Evolutionary conservation across 805 yeast species (phyloP).

Genomic region (Metschnikowia orientalis): DNA sequence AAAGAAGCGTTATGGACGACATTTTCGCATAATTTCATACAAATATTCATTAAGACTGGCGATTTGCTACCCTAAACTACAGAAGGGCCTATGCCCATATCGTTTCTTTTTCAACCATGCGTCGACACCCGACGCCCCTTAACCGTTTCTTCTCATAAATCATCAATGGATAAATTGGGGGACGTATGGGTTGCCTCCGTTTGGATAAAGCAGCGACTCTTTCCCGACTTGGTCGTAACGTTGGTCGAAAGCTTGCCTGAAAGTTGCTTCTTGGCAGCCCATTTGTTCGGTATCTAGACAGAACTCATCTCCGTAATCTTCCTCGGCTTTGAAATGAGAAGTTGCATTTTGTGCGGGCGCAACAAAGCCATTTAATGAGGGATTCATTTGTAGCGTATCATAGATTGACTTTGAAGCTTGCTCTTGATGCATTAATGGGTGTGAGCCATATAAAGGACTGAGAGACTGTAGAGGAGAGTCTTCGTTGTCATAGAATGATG

Average conservation of each 20-base stretch:
- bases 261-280: slow-evolving; percentile 15
- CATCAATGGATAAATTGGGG: slow-evolving; percentile 4
- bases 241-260: too few relatives aligned
- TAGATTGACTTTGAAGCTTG: too few relatives aligned
- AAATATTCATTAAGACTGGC: slow-evolving; percentile 5
- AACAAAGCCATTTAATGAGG: too few relatives aligned
- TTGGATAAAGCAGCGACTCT: too few relatives aligned
- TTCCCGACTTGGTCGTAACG: too few relatives aligned
- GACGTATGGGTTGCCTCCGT: slow-evolving; percentile 3
- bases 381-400: too few relatives aligned
- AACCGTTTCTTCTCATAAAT: neutral
- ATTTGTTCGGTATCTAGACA: slow-evolving; percentile 43
- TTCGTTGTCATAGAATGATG: slow-evolving; percentile 15
- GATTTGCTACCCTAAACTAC: too few relatives aligned
- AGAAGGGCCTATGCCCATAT: too few relatives aligned
- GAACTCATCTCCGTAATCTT: slow-evolving; percentile 41
- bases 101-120: too few relatives aligned
- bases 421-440: slow-evolving; percentile 5
- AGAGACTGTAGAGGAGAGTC: slow-evolving; percentile 16
- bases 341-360: too few relatives aligned
- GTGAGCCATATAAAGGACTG: slow-evolving; percentile 12
- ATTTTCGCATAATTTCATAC: slow-evolving; percentile 52
- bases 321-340: slow-evolving; percentile 10
- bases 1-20: slow-evolving; percentile 62
- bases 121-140: too few relatives aligned